These are phyloP conservation scores for Camelina hispida DNA, from an alignment of 345 rosid species.

Conservation along the genomic window DNA sequence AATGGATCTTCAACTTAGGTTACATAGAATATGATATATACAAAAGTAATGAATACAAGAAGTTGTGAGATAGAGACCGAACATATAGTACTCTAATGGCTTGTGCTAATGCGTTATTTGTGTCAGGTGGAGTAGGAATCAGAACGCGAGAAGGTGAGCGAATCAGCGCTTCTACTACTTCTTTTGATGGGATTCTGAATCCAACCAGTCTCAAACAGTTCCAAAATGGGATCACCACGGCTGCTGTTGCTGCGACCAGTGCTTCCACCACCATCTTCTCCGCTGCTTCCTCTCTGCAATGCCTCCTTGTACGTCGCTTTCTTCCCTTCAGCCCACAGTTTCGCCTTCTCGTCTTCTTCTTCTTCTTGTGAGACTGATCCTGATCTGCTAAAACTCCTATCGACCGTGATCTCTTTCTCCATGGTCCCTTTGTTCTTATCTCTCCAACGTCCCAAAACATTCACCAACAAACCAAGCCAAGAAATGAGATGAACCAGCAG, in stretches of 20 bases:
- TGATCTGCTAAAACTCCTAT: slow-evolving; percentile 41
- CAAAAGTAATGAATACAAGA: not conserved
- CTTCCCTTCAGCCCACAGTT: not conserved
- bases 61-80: not conserved
- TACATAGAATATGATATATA: slow-evolving; percentile 21
- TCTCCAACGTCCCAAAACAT: slow-evolving; percentile 42
- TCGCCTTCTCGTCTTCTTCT: slow-evolving; percentile 16
- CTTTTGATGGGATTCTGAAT: slow-evolving; percentile 45
- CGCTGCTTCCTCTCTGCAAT: slow-evolving; percentile 52
- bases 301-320: slow-evolving; percentile 58
- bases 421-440: slow-evolving; percentile 41
- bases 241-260: not conserved
- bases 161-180: slow-evolving; percentile 35
- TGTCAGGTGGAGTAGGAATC: slow-evolving; percentile 29
- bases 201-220: slow-evolving; percentile 63
- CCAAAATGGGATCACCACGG: slow-evolving; percentile 52
- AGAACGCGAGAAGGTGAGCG: slow-evolving; percentile 30
- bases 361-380: slow-evolving; percentile 31
- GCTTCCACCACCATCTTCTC: slow-evolving; percentile 40
- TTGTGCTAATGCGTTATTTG: not conserved
- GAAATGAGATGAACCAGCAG: slow-evolving; percentile 42
- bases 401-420: slow-evolving; percentile 63
- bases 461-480: slow-evolving; percentile 50
- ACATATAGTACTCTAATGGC: not conserved
- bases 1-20: not conserved